Conservation (phyloP, 1,284 basidiomycete species). For the Malassezia brasiliensis region DNA sequence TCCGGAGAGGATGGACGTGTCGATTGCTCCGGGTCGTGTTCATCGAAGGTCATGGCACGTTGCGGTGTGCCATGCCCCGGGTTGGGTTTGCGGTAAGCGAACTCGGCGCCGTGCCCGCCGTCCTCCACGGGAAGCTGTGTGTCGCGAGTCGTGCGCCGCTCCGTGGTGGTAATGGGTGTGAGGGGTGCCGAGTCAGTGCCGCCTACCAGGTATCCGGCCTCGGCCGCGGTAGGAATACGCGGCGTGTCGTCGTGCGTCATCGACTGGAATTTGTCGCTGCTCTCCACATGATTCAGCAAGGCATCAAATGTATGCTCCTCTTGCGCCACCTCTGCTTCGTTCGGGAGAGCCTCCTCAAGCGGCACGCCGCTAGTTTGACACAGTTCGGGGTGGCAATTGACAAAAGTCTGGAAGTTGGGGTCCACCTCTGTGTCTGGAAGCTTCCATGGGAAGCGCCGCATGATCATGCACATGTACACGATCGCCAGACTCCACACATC, state of each 20-base stretch:
- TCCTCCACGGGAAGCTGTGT: background rate
- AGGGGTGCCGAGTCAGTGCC: background rate
- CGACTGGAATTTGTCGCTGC: background rate
- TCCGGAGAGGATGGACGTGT: background rate
- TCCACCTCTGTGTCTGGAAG: constrained; percentile 90
- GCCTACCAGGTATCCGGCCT: constrained; percentile 12
- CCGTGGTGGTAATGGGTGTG: constrained; percentile 5
- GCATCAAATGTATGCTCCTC: background rate
- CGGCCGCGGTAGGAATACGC: constrained; percentile 2
- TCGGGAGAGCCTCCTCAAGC: background rate
- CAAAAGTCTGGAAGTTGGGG: constrained; percentile 79
- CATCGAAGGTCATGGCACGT: background rate
- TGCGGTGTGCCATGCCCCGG: background rate
- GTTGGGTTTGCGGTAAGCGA: background rate
- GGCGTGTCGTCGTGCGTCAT: constrained; percentile 3
- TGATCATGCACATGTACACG: constrained; percentile 98
- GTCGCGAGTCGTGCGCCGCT: background rate
- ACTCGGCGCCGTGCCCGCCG: background rate
- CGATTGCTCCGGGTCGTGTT: background rate
- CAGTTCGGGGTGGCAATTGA: constrained; percentile 81
- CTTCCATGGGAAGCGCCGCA: constrained; percentile 97
- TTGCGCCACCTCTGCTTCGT: background rate
- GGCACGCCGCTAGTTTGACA: constrained; percentile 47
- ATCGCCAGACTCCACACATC: constrained; percentile 98
- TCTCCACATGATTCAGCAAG: background rate